Conservation (phyloP, 2,329 filamentous ascomycete genomes). For the Pyrenophora seminiperda region DNA sequence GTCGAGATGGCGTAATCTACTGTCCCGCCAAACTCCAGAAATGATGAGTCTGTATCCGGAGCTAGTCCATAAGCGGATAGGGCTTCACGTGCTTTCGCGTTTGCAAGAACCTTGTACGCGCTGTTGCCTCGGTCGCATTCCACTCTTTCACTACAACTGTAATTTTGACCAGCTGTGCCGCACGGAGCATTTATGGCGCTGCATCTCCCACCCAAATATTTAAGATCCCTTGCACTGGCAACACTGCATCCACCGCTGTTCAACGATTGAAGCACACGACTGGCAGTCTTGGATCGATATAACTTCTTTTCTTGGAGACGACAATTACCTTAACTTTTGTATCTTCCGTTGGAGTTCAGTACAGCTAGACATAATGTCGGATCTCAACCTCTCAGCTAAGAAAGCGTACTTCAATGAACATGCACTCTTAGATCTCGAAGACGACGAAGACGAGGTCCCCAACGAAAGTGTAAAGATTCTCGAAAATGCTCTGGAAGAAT, state of each 20-base stretch:
- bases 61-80: constrained; percentile 21
- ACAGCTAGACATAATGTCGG: constrained; percentile 23
- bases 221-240: background rate
- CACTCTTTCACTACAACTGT: constrained; percentile 10
- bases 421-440: constrained; percentile 34
- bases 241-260: background rate
- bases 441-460: constrained; percentile 32
- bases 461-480: constrained; percentile 19
- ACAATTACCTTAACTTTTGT: background rate
- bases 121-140: constrained; percentile 19
- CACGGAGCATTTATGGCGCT: constrained; percentile 10
- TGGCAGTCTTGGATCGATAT: background rate
- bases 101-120: constrained; percentile 18
- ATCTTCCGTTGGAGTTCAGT: background rate
- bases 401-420: constrained; percentile 38
- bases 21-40: constrained; percentile 13
- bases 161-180: background rate
- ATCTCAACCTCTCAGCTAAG: constrained; percentile 33
- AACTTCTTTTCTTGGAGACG: background rate
- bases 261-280: constrained; percentile 1
- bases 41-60: constrained; percentile 17
- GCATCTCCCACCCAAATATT: background rate
- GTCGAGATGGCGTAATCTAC: constrained; percentile 13
- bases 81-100: constrained; percentile 29
- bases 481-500: constrained; percentile 30